phyloP scores from a whole-genome alignment of 2,329 filamentous ascomycete species.

The Ophiostoma tasmaniense region DNA sequence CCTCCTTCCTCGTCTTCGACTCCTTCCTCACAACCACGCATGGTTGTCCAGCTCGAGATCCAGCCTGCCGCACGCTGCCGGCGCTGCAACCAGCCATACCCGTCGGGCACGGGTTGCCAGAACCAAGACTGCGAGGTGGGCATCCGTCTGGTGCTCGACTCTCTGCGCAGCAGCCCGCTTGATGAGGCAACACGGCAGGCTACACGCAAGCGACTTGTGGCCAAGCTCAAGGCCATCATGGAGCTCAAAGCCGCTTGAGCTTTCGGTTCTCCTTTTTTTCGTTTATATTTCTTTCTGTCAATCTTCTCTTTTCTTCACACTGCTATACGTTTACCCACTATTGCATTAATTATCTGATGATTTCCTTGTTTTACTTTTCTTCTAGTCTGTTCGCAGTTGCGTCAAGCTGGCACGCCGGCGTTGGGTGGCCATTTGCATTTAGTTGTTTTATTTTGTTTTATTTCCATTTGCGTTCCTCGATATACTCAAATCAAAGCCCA shows the following conservation, averaged over 20 bases:
- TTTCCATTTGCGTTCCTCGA: background rate
- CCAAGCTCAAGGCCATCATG: slow-evolving; percentile 7
- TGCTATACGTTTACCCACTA: background rate
- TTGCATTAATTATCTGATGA: no score
- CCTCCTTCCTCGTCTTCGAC: background rate
- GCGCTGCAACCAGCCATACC: slow-evolving; percentile 15
- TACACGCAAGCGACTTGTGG: slow-evolving; percentile 9
- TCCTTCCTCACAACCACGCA: background rate
- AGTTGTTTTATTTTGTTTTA: background rate
- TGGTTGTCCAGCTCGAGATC: slow-evolving; percentile 13
- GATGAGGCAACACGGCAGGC: slow-evolving; percentile 4
- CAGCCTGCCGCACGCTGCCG: slow-evolving; percentile 8
- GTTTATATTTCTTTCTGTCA: background rate
- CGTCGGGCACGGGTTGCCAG: slow-evolving; percentile 8
- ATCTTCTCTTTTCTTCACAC: background rate
- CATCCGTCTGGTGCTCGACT: slow-evolving; percentile 20
- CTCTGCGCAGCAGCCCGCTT: slow-evolving; percentile 10
- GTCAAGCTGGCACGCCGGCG: background rate
- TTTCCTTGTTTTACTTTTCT: background rate
- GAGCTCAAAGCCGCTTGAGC: background rate
- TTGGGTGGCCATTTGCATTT: background rate
- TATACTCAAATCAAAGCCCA: background rate
- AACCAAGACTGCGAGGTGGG: slow-evolving; percentile 16
- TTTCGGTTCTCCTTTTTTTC: background rate
- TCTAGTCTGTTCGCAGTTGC: background rate